phyloP scores from a whole-genome alignment of 2,329 filamentous ascomycete species.

The Hymenoscyphus occultus region DNA sequence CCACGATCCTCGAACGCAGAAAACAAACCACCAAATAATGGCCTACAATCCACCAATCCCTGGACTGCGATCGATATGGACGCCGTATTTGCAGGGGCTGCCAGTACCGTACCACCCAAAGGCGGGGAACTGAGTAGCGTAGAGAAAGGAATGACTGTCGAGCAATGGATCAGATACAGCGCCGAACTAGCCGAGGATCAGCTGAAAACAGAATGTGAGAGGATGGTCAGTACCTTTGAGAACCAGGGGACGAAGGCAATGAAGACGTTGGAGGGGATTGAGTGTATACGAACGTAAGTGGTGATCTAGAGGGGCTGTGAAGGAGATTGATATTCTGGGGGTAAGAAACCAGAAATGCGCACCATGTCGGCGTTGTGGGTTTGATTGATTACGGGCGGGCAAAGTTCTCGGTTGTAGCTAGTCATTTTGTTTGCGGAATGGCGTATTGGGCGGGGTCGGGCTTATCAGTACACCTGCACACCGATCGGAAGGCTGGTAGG shows the following conservation, averaged over 20 bases:
- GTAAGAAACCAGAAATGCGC: too few species aligned
- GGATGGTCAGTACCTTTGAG: constrained; percentile 79
- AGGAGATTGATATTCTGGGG: neutral
- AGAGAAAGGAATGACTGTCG: constrained; percentile 88
- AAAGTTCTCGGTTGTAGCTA: too few species aligned
- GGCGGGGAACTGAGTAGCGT: constrained; percentile 64
- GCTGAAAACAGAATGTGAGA: constrained; percentile 77
- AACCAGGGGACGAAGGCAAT: constrained; percentile 77
- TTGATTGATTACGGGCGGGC: neutral
- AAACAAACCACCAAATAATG: constrained; percentile 67
- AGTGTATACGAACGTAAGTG: constrained; percentile 24
- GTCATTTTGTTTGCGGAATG: neutral
- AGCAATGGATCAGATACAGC: constrained; percentile 86
- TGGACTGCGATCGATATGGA: constrained; percentile 81
- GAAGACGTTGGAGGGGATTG: constrained; percentile 70
- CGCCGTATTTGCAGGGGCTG: constrained; percentile 52
- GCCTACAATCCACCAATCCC: constrained; percentile 53
- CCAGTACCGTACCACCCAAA: constrained; percentile 37
- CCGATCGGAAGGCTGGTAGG: neutral
- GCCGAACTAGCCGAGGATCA: constrained; percentile 77
- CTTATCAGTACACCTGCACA: neutral
- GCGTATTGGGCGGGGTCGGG: neutral
- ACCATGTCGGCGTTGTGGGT: neutral
- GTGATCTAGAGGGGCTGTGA: neutral
- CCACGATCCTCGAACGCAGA: constrained; percentile 78